These are phyloP conservation scores for Tolypocladium ophioglossoides DNA, from an alignment of 2,329 filamentous ascomycete species.

Conservation along the genomic window DNA sequence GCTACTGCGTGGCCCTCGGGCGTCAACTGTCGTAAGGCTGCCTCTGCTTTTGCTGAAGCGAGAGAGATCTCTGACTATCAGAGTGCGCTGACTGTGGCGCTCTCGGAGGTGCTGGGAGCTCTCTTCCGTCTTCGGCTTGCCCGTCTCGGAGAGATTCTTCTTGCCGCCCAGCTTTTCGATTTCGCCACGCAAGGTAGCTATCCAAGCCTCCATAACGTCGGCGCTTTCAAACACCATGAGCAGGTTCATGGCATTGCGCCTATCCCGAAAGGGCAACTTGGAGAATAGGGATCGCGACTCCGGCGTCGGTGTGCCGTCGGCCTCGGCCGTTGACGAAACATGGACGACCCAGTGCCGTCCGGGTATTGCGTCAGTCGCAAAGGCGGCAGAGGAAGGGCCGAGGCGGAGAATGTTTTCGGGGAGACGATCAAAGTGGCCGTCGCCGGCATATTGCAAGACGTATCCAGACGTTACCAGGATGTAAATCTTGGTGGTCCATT, in stretches of 20 bases:
- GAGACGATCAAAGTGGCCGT: slow-evolving; percentile 58
- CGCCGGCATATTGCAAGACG: slow-evolving; percentile 62
- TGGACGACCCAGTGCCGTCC: slow-evolving; percentile 74
- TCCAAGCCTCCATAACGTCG: slow-evolving; percentile 69
- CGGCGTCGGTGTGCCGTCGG: slow-evolving; percentile 38
- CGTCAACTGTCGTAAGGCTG: neutral
- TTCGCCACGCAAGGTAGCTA: slow-evolving; percentile 54
- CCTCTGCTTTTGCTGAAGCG: slow-evolving; percentile 20
- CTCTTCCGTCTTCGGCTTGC: slow-evolving; percentile 35
- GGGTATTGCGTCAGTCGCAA: slow-evolving; percentile 69
- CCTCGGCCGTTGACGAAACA: slow-evolving; percentile 55
- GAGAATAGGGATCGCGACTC: slow-evolving; percentile 54
- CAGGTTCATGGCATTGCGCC: slow-evolving; percentile 50
- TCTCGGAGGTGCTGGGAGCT: slow-evolving; percentile 20
- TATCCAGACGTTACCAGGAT: slow-evolving; percentile 61
- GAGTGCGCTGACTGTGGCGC: slow-evolving; percentile 33
- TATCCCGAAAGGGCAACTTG: slow-evolving; percentile 52
- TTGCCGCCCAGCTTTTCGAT: slow-evolving; percentile 62
- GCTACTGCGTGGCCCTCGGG: slow-evolving; percentile 1
- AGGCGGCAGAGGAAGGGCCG: slow-evolving; percentile 65
- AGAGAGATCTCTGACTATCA: slow-evolving; percentile 37
- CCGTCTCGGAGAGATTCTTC: slow-evolving; percentile 50
- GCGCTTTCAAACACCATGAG: slow-evolving; percentile 64
- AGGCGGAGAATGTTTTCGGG: slow-evolving; percentile 67
- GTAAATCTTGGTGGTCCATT: slow-evolving; percentile 64